Evolutionary conservation across 2,329 filamentous ascomycete genomes (phyloP), one percentile per base, ranked within the genome.

Genomic region (Verticillium nonalfalfae): DNA sequence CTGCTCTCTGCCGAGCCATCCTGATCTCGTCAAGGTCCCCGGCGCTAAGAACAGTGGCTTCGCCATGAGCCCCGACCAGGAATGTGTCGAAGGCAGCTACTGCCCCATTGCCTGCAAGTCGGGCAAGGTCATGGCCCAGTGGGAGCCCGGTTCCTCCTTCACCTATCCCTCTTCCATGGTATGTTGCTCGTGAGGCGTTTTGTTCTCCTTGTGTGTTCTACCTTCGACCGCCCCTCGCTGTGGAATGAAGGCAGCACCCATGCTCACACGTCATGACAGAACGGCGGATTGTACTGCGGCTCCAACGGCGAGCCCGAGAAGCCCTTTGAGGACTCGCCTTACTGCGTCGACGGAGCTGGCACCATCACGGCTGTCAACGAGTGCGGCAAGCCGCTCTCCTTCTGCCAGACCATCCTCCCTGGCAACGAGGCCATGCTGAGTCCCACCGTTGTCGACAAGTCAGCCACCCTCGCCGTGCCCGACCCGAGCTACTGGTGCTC

Each of bases 391-490:
- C 70, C 81, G 14, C 82, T 92, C 60, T 85, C 90, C 2, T 91
- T 90, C 75, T 93, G 90, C 74, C 90, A 93, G 75, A 56, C 54
- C 54, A 56, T 92, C 14, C 75, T 93, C 63, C 90, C 90, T 18
- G 90, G 90, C 58, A 89, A 91, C 68, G 90, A 93, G 76, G 88
- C 88, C 63, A 93, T 93, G 90, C 79, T 93, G 67, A 93, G 93
- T 68, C 89, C 90, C 15, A 93, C 89, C n/a, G 74, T 86, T 64
- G 86, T 93, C 56, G 70, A 79, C 26, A 76, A 79, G 64, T 73
- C 72, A 10, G 78, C 79, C n/a, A 82, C 81, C 35, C 78, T 94
- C 60, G 89, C 90, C 58, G 89, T 93, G 39, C 90, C 90, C 9
- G 87, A 81, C 61, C 75, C 81, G 18, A 81, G 76, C 61, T 93